Conservation (phyloP, 2,329 filamentous ascomycete species). For the Chalaropsis ovoidea region DNA sequence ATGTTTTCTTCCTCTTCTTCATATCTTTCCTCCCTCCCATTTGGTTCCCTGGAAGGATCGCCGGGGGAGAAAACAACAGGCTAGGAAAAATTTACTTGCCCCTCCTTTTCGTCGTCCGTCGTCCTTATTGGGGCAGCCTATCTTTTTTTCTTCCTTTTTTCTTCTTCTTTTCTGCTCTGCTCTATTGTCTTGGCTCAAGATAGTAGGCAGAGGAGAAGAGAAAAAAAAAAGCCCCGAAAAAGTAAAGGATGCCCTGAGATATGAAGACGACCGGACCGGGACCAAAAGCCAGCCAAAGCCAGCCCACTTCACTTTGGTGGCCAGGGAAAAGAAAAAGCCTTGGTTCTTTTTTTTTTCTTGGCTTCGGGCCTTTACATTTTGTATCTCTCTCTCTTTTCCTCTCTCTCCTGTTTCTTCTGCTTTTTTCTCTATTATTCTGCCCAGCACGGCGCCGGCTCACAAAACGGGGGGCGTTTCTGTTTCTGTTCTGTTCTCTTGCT, state of each 20-base stretch:
- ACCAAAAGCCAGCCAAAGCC: background rate
- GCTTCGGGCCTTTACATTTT: slow-evolving; percentile 14
- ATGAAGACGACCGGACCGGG: slow-evolving; percentile 13
- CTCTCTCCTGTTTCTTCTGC: background rate
- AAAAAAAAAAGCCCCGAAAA: background rate
- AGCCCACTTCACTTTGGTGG: background rate
- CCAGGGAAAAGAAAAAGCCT: background rate
- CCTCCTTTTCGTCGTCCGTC: slow-evolving; percentile 5
- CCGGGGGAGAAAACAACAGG: slow-evolving; percentile 8
- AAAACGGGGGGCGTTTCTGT: slow-evolving; percentile 6
- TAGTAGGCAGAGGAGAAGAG: background rate
- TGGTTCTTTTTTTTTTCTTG: background rate
- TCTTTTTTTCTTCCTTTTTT: background rate
- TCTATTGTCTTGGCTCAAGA: slow-evolving; percentile 4
- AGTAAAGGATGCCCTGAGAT: background rate
- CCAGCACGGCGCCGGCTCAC: slow-evolving; percentile 10
- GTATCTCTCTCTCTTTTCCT: background rate
- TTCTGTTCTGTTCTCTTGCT: background rate
- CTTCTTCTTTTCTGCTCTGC: background rate
- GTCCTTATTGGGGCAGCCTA: background rate
- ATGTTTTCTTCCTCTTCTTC: background rate
- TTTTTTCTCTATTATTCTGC: background rate
- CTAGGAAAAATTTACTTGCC: slow-evolving; percentile 16
- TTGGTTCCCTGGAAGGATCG: background rate
- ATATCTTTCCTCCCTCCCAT: slow-evolving; percentile 24